Evolutionary conservation across 768 basidiomycete genomes (phyloP).

Genomic region (Trametes villosa): DNA sequence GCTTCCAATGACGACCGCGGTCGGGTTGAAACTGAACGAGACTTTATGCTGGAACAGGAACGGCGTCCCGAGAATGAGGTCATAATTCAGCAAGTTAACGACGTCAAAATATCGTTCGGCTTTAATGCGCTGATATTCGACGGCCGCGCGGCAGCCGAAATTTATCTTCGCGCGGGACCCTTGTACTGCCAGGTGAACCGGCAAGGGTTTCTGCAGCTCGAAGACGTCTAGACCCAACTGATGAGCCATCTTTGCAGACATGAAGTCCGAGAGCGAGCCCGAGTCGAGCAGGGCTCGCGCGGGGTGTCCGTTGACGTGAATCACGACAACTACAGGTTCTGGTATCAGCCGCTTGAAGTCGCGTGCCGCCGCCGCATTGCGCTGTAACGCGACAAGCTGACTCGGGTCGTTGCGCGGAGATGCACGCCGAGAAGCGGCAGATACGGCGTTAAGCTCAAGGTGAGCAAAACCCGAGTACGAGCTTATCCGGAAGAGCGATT

Average conservation of each 20-base stretch:
- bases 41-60: constrained; percentile 26
- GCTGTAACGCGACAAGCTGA: constrained; percentile 2
- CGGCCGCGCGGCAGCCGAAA: constrained; percentile 11
- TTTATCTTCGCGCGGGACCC: constrained; percentile 35
- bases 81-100: constrained; percentile 15
- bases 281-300: constrained; percentile 28
- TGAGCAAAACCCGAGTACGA: not conserved
- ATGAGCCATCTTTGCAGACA: constrained; percentile 34
- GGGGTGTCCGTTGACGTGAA: constrained; percentile 25
- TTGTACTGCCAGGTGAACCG: constrained; percentile 35
- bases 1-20: constrained; percentile 4
- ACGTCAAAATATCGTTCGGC: constrained; percentile 6
- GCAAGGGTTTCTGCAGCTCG: constrained; percentile 30
- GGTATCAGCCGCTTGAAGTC: constrained; percentile 19
- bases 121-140: constrained; percentile 10
- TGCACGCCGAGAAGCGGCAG: too few relatives aligned
- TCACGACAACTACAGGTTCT: constrained; percentile 11
- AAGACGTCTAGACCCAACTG: constrained; percentile 25
- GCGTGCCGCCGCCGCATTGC: not conserved
- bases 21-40: constrained; percentile 18
- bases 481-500: not conserved
- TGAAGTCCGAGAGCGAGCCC: constrained; percentile 37
- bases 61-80: constrained; percentile 33
- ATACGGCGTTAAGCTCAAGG: not conserved
- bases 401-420: not conserved